Evolutionary conservation across 306 rosid genomes (phyloP).

Genomic region (Gleditsia sinensis): DNA sequence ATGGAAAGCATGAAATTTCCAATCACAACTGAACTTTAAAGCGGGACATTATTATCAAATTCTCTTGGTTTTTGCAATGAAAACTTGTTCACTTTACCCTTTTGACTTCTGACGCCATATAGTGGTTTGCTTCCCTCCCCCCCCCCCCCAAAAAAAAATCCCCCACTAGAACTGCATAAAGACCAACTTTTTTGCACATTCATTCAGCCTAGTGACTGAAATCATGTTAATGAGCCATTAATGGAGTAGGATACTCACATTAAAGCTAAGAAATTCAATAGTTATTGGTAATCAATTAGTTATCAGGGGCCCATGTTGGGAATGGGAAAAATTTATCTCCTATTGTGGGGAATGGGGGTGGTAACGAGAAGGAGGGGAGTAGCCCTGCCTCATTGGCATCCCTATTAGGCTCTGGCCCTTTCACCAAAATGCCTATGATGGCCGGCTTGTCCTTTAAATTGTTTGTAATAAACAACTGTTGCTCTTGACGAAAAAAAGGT

Average conservation of each 20-base stretch:
- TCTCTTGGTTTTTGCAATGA: constrained; percentile 33
- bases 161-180: too few species aligned
- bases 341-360: too few species aligned
- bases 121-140: constrained; percentile 29
- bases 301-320: too few species aligned
- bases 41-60: constrained; percentile 34
- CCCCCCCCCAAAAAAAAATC: too few species aligned
- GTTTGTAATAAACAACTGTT: too few species aligned
- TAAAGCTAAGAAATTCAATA: constrained; percentile 27
- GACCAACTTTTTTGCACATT: constrained; percentile 26
- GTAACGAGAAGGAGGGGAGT: too few species aligned
- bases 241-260: constrained; percentile 34
- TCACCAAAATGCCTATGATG: too few species aligned
- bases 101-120: constrained; percentile 31
- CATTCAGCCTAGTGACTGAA: constrained; percentile 11
- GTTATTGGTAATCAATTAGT: not conserved
- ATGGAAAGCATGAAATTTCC: constrained; percentile 48
- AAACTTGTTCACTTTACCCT: constrained; percentile 37
- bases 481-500: too few species aligned
- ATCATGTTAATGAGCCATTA: constrained; percentile 24
- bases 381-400: too few species aligned
- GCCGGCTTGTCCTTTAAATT: too few species aligned
- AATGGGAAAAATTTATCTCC: too few species aligned
- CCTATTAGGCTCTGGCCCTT: too few species aligned
- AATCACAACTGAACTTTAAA: constrained; percentile 46